Evolutionary conservation across 2,329 filamentous ascomycete genomes (phyloP).

Genomic region (Karstenula rhodostoma): DNA sequence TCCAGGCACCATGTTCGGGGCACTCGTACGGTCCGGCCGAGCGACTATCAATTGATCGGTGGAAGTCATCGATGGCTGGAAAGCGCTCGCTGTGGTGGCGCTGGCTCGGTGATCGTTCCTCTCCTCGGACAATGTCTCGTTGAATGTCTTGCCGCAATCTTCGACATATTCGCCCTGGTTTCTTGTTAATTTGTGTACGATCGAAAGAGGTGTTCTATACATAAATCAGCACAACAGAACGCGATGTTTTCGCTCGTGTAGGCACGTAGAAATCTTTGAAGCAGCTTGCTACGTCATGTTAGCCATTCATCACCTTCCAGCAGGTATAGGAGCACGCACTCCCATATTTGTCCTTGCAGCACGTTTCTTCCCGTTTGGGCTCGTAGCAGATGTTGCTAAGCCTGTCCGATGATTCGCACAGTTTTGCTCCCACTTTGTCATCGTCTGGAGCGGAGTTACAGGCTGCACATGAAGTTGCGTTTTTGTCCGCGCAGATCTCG

Average conservation of each 20-base stretch:
- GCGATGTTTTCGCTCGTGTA: slow-evolving; percentile 19
- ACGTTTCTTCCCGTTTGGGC: slow-evolving; percentile 21
- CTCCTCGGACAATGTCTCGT: slow-evolving; percentile 12
- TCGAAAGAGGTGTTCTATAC: not conserved
- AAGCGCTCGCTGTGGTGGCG: slow-evolving; percentile 11
- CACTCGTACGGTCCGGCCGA: slow-evolving; percentile 13
- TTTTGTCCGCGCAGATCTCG: slow-evolving; percentile 16
- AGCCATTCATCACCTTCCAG: not conserved
- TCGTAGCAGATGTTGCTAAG: slow-evolving; percentile 24
- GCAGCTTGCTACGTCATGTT: slow-evolving; percentile 19
- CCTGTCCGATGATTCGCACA: slow-evolving; percentile 14
- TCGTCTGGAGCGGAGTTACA: slow-evolving; percentile 5
- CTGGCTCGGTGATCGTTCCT: not conserved
- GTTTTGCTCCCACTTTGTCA: slow-evolving; percentile 13
- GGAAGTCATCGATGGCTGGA: slow-evolving; percentile 12
- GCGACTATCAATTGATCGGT: slow-evolving; percentile 11
- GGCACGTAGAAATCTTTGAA: slow-evolving; percentile 20
- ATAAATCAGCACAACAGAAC: slow-evolving; percentile 21
- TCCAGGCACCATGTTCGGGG: slow-evolving; percentile 9
- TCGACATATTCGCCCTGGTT: slow-evolving; percentile 15
- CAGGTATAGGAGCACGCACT: slow-evolving; percentile 9
- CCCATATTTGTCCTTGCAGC: slow-evolving; percentile 22
- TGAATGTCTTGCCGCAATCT: slow-evolving; percentile 20
- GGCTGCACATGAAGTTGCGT: slow-evolving; percentile 11
- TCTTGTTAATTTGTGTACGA: not conserved